phyloP scores from a whole-genome alignment of 1,284 basidiomycete genomes.

The Tilletia indica region DNA sequence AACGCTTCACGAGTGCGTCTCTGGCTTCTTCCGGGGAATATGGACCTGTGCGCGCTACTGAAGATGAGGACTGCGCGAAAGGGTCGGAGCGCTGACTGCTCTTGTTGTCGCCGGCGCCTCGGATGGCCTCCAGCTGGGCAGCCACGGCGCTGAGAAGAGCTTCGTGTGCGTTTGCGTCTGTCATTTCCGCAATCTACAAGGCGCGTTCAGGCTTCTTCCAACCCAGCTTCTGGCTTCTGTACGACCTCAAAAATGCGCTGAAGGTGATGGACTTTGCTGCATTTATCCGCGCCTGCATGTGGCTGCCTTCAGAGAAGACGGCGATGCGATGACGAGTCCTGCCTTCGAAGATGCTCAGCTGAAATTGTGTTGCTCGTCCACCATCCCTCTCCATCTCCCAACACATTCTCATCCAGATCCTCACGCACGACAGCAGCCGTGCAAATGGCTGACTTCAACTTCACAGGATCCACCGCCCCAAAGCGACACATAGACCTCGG shows the following conservation, averaged over 20 bases:
- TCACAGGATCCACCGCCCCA: conserved; percentile 33
- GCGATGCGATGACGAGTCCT: no score
- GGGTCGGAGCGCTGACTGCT: no score
- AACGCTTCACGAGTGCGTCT: conserved; percentile 1
- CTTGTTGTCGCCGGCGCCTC: not conserved
- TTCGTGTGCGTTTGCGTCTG: not conserved
- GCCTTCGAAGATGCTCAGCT: no score
- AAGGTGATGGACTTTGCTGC: not conserved
- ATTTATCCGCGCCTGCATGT: not conserved
- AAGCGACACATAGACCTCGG: conserved; percentile 32
- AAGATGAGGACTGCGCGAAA: no score
- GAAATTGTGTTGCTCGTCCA: no score
- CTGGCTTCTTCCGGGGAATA: conserved; percentile 12
- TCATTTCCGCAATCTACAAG: not conserved
- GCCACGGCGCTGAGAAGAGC: conserved; percentile 4
- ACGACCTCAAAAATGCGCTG: no score
- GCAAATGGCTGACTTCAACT: conserved; percentile 29
- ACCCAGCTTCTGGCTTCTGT: no score
- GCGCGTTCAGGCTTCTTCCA: no score
- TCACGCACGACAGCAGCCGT: not conserved
- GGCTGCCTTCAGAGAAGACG: no score
- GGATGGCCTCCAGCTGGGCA: conserved; percentile 10
- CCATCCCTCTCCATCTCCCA: no score
- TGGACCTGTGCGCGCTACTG: not conserved
- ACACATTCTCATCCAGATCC: not conserved